Base-by-base conservation (phyloP, 306 rosid species). In the Fagus sylvatica region DNA sequence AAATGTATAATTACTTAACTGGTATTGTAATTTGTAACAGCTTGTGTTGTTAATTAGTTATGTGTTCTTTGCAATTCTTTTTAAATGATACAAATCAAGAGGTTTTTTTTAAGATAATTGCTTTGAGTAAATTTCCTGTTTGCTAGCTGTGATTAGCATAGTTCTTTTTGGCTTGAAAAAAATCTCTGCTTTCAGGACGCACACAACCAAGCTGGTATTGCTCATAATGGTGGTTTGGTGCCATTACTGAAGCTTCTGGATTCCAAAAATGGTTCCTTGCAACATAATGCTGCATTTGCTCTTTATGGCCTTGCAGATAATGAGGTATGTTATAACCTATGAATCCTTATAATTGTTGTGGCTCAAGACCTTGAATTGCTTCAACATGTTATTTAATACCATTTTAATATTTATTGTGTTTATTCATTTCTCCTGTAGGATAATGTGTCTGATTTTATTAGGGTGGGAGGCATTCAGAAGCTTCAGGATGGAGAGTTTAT, bases 241-340 rank as follows among this genome's bases (percentile, higher is more conserved):
- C 99, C 98, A 65, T 85, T 96, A 83, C 90, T 96, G 76, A 91
- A 96, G 87, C 99, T 96, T 85, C 94, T 96, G 78, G 98, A 96
- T 90, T 93, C 98, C 1, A 93, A 90, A 90, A 96, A 93, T 85
- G 99, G 99, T 74, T 93, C 99, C 51, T 81, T 96, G 86, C 99
- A 96, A 82, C 99, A 96, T 84, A 96, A 96, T 90, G 97, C 98
- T 36, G 99, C 99, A 72, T 96, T 96, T 85, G 93, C 99, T 66
- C 96, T 96, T 75, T 96, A 96, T 80, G 99, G 99, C 64, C 97
- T 96, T 78, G 97, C 99, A 39, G 99, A 96, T 79, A 96, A 96
- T 56, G 99, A 96, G 96, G 98, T 95, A 74, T 74, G 82, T 1
- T 76, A 41, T 69, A 54, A 71, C 41, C 71, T 36, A 69, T 60